A percentile compares a stretch with the other conserved stretches of the same genome.
Conservation (phyloP, 345 rosid species). For the Triadica sebifera region DNA sequence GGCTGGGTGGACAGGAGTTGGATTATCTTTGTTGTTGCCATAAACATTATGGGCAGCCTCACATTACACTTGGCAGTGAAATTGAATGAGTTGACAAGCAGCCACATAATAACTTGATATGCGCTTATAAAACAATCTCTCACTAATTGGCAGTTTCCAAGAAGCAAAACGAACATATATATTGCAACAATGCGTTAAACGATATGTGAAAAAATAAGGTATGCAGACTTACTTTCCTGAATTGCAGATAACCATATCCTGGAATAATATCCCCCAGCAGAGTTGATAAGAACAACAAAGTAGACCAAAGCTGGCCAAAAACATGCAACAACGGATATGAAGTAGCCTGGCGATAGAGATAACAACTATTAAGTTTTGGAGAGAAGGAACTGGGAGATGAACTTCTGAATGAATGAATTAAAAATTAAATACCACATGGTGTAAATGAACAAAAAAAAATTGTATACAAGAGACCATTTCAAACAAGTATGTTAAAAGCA, state of each 20-base stretch:
- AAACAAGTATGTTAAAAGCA: not conserved
- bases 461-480: not conserved
- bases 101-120: not conserved
- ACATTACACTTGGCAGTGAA: not conserved
- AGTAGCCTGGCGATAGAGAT: constrained; percentile 59
- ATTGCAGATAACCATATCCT: constrained; percentile 41
- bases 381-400: constrained; percentile 5
- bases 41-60: too few species aligned
- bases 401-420: not conserved
- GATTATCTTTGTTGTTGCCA: not conserved
- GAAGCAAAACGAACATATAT: too few species aligned
- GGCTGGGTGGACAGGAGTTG: not conserved
- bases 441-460: not conserved
- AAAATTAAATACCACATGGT: not conserved
- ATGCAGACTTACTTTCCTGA: constrained; percentile 46
- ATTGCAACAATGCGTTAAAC: not conserved
- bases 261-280: constrained; percentile 75
- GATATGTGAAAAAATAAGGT: not conserved
- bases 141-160: not conserved
- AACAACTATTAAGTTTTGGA: constrained; percentile 6
- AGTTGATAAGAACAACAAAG: constrained; percentile 66
- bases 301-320: constrained; percentile 71
- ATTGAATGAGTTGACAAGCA: not conserved
- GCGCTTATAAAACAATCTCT: not conserved
- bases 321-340: constrained; percentile 55